Base-by-base conservation (phyloP, 257 asterid species). In the Capsicum rhomboideum region DNA sequence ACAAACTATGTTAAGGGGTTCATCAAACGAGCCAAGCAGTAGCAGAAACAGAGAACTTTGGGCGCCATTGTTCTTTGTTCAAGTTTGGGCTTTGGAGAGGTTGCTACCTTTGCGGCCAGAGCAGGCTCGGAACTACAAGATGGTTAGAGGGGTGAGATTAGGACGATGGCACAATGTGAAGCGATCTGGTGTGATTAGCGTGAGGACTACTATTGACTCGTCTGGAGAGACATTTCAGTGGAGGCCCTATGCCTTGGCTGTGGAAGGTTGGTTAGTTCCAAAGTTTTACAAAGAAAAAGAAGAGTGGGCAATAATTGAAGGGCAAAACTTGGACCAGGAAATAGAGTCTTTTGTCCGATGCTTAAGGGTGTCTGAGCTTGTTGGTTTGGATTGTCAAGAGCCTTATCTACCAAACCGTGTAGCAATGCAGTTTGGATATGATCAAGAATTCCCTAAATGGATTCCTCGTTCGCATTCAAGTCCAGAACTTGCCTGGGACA, bases 81-180 rank as follows among this genome's bases (percentile, higher is more conserved):
- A 91, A 83, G 82, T 88, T 55, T 91, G 92, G 93, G 88, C 82
- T 17, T 89, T 91, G 92, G 93, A 91, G 63, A 87, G 93, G 82
- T 64, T 88, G 16, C n/a, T 67, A 6, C 23, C 83, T 14, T 63
- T 91, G 46, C 83, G 18, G 72, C 91, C 88, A 18, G 11, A 26
- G 44, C 10, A 13, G 72, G n/a, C 64, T 34, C 86, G 89, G 2
- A 91, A 85, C n/a, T 29, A 54, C 40, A 52, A 85, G 6, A 46
- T 67, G 0, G 20, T 28, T 0, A 84, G 88, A 8, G 80, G 77
- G 28, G 68, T 67, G 10, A 83, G 91, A 56, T 64, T 83, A 55
- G 82, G 87, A 44, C 68, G 90, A 2, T 89, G 91, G 93, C 53
- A 81, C 18, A 49, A 71, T 14, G 12, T 63, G 6, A 72, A 86